Percentiles rank a stretch among this genome's conserved stretches.
Conservation (phyloP, 1,284 basidiomycete species). For the Apiotrichum mycotoxinovorans region DNA sequence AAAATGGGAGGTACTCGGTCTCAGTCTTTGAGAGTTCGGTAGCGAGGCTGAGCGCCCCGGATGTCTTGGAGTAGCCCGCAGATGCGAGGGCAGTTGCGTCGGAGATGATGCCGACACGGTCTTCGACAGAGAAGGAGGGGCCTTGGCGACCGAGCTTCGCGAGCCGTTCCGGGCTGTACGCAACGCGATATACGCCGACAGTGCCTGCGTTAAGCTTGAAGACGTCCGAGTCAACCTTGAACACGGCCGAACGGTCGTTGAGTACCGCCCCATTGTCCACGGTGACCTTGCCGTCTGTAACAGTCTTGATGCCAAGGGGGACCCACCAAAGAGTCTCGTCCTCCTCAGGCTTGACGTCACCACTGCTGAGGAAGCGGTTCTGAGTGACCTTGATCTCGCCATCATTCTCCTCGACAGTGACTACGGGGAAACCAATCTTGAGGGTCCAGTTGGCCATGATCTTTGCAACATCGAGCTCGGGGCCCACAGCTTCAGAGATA, state of each 20-base stretch:
- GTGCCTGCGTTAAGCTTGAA: conserved; percentile 86
- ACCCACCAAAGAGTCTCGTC: conserved; percentile 85
- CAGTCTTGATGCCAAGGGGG: conserved; percentile 71
- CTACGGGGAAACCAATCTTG: conserved; percentile 81
- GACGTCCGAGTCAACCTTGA: conserved; percentile 66
- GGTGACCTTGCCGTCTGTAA: conserved; percentile 57
- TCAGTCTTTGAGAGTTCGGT: conserved; percentile 63
- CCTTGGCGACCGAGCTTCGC: conserved; percentile 74
- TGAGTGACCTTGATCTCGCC: conserved; percentile 70
- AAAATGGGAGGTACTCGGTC: conserved; percentile 57
- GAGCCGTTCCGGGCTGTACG: conserved; percentile 79
- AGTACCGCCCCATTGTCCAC: conserved; percentile 67
- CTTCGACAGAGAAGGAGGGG: conserved; percentile 72
- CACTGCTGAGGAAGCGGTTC: conserved; percentile 86
- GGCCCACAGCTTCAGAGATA: conserved; percentile 74
- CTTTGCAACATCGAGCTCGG: conserved; percentile 68
- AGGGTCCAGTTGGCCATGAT: conserved; percentile 91
- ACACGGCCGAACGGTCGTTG: conserved; percentile 63
- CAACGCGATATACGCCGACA: conserved; percentile 79
- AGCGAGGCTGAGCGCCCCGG: conserved; percentile 70
- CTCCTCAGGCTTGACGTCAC: conserved; percentile 69
- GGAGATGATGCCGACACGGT: conserved; percentile 77
- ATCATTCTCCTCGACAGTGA: conserved; percentile 73
- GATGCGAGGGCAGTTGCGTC: conserved; percentile 75
- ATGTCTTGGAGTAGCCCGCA: conserved; percentile 70